Evolutionary conservation across 1,284 basidiomycete species (phyloP), one percentile per base, ranked within the genome.

Genomic region (Cutaneotrichosporon arboriforme): DNA sequence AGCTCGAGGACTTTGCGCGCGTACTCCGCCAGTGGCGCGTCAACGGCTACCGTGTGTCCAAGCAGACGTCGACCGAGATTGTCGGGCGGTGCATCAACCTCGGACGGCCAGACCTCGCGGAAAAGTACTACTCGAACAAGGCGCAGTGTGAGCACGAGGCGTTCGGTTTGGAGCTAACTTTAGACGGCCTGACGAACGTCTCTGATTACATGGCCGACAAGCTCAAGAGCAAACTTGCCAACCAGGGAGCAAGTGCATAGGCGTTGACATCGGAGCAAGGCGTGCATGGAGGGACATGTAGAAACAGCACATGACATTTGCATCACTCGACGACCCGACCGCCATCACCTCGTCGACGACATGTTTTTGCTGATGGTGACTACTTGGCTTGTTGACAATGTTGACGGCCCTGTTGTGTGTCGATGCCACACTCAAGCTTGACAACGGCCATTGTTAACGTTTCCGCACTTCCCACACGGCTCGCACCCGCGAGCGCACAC

Each of bases 41-140:
- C 31, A 38, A 40, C 18, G 55, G 55, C 1, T 18, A 36, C 26
- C 42, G 39, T 17, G 55, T 60, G 17, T 52, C 55, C 20, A 45
- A 35, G n/a, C 52, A 57, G 52, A 60, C 59, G 14, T 55, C 55
- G 17, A 38, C 39, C 45, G 59, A 57, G 51, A 46, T 60, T 51
- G 55, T 57, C 26, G 59, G 59, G 23, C 59, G 59, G 23, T 60
- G 59, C 48, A 50, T 60, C 51, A 55, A 55, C 50, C 53, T 60
- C 21, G 55, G 53, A 8, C 52, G 55, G 33, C 44, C 53, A 17
- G 59, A 60, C 37, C 49, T 60, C n/a, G 59, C 59, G 10, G 38
- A 55, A 21, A 44, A 50, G 44, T 57, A 50, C 45, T 41, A 33
- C 22, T 10, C 20, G 7, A 45, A 60, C 55, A 39, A 40, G 39